Conservation (phyloP, 768 basidiomycete species). For the Amanita pseudoporphyria region DNA sequence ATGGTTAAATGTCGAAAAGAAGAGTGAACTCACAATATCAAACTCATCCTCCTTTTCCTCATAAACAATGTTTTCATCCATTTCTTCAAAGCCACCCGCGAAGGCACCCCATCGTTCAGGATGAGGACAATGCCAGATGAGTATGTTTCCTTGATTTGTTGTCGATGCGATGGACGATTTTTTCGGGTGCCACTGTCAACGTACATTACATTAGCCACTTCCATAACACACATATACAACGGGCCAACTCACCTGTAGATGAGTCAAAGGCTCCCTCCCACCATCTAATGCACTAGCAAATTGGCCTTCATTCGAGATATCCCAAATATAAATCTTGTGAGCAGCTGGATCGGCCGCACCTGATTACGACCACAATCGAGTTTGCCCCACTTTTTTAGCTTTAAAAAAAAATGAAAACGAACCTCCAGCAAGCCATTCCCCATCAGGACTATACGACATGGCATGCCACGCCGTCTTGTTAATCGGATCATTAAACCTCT, state of each 20-base stretch:
- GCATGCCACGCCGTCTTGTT: conserved; percentile 91
- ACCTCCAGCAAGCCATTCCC: conserved; percentile 93
- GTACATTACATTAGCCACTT: background rate
- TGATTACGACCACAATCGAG: no score
- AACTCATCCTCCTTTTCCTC: conserved; percentile 96
- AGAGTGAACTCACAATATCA: conserved; percentile 69
- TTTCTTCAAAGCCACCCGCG: conserved; percentile 96
- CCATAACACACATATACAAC: background rate
- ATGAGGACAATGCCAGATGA: conserved; percentile 76
- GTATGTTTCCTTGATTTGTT: conserved; percentile 73
- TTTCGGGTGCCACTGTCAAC: conserved; percentile 83
- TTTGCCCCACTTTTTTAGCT: no score
- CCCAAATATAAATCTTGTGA: conserved; percentile 98
- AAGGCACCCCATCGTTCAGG: conserved; percentile 94
- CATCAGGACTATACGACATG: conserved; percentile 86
- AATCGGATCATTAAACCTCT: conserved; percentile 80
- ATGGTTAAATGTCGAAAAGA: no score
- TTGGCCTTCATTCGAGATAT: conserved; percentile 78
- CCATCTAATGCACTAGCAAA: conserved; percentile 88
- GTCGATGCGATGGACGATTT: conserved; percentile 70
- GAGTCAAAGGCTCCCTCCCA: conserved; percentile 79
- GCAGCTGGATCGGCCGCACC: conserved; percentile 88
- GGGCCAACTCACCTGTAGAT: conserved; percentile 66
- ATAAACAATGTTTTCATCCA: conserved; percentile 96
- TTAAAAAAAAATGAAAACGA: no score